Evolutionary conservation across 2,329 filamentous ascomycete species (phyloP).

Genomic region (Domatiomyces catenatus): DNA sequence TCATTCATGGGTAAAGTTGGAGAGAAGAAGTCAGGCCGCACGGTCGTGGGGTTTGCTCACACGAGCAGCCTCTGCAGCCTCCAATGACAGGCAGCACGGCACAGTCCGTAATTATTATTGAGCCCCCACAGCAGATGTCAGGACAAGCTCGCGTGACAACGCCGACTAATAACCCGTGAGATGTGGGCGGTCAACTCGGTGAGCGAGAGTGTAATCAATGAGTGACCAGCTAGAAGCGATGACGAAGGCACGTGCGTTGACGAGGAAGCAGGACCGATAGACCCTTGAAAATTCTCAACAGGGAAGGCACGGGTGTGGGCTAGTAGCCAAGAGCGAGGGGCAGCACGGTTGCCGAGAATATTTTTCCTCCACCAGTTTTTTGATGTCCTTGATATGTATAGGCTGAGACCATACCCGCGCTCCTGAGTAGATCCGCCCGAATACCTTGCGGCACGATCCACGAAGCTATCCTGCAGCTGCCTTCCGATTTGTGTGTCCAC

Average conservation of each 20-base stretch:
- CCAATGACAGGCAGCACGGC: not conserved
- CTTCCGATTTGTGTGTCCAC: not conserved
- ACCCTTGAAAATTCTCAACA: not conserved
- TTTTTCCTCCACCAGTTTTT: not conserved
- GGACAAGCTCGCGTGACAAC: constrained; percentile 15
- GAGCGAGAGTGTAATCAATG: not conserved
- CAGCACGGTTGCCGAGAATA: not conserved
- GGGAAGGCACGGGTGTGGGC: not conserved
- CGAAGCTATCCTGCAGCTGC: not conserved
- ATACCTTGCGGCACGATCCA: not conserved
- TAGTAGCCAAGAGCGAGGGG: not conserved
- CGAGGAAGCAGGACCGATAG: not conserved
- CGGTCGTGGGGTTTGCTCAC: not conserved
- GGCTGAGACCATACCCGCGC: not conserved
- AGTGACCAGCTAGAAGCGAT: not conserved
- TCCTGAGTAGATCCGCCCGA: not conserved
- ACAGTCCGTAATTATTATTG: not conserved
- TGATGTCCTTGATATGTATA: not conserved
- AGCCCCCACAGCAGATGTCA: constrained; percentile 6
- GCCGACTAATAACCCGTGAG: not conserved
- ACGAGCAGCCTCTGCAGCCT: not conserved
- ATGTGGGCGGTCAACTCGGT: not conserved
- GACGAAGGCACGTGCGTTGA: not conserved
- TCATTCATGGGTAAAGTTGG: not conserved
- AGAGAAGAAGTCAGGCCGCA: not conserved